Percentiles rank a stretch among this genome's conserved stretches.
These are phyloP conservation scores for Fraxinus velutina DNA, from an alignment of 305 asterid species.

Conservation along the genomic window DNA sequence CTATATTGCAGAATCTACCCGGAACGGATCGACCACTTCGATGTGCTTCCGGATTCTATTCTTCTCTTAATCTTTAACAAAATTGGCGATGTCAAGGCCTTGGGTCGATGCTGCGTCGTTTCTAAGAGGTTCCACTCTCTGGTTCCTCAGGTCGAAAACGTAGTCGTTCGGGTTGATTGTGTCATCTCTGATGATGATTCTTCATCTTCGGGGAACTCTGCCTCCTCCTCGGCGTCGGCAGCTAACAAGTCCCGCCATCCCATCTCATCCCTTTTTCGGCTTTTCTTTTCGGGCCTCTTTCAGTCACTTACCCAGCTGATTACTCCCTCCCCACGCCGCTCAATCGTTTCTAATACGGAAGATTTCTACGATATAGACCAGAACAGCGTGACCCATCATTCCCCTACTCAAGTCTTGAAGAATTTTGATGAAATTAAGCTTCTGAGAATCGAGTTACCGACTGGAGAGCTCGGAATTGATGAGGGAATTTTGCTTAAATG, in stretches of 20 bases:
- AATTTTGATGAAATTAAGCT: conserved; percentile 52
- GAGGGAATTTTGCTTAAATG: conserved; percentile 58
- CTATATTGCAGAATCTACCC: conserved; percentile 34
- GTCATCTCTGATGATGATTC: conserved; percentile 57
- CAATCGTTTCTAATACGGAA: conserved; percentile 11
- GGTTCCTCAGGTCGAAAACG: conserved; percentile 54
- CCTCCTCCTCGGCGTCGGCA: conserved; percentile 23
- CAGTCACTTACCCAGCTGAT: conserved; percentile 34
- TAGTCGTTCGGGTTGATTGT: conserved; percentile 65
- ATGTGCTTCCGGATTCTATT: conserved; percentile 48
- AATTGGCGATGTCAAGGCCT: conserved; percentile 60
- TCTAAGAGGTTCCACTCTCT: conserved; percentile 48
- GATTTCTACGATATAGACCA: conserved; percentile 32
- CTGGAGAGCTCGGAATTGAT: conserved; percentile 63
- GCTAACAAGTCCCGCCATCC: conserved; percentile 41
- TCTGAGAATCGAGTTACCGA: conserved; percentile 57
- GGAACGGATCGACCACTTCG: conserved; percentile 50
- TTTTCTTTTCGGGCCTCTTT: conserved; percentile 36
- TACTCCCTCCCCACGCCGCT: conserved; percentile 19
- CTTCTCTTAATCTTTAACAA: conserved; percentile 54
- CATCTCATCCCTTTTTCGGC: conserved; percentile 38
- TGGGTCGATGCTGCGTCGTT: conserved; percentile 61
- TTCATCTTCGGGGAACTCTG: not conserved
- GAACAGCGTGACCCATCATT: conserved; percentile 52
- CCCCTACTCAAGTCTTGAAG: conserved; percentile 57